A percentile compares a stretch with the other conserved stretches of the same genome.
Conservation (phyloP, 2,329 filamentous ascomycete species). For the Ceratocystiopsis sp. region DNA sequence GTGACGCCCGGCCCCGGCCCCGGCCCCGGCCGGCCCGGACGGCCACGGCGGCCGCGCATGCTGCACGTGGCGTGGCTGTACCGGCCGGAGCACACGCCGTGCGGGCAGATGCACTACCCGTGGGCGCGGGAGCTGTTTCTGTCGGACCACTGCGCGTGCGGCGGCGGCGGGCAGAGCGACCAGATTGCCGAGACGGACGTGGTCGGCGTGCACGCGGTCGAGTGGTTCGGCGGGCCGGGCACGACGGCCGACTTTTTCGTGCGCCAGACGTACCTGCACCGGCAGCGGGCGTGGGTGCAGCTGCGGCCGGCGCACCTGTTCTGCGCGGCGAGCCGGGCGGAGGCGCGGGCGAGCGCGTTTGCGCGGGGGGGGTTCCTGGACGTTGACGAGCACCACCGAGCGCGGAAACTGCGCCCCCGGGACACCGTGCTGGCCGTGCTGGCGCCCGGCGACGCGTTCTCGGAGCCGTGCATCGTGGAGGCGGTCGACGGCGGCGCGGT, state of each 20-base stretch:
- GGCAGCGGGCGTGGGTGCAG: conserved; percentile 44
- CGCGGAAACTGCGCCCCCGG: conserved; percentile 26
- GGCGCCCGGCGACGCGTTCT: conserved; percentile 15
- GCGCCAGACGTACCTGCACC: conserved; percentile 48
- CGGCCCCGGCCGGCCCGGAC: conserved; percentile 10
- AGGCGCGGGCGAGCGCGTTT: neutral
- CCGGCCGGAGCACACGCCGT: conserved; percentile 51
- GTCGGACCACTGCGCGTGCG: conserved; percentile 59
- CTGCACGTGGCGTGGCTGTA: conserved; percentile 64
- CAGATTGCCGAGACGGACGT: conserved; percentile 39
- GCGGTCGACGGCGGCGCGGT: conserved; percentile 13
- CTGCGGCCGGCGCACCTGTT: conserved; percentile 35
- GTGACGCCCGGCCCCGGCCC: no score
- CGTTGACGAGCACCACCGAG: no score
- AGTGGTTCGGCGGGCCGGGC: conserved; percentile 35
- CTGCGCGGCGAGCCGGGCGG: conserved; percentile 23
- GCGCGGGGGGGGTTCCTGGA: neutral
- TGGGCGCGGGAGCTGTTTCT: conserved; percentile 59
- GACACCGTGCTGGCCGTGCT: conserved; percentile 40
- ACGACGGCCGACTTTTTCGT: conserved; percentile 42
- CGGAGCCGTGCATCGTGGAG: conserved; percentile 47
- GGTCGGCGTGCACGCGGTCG: conserved; percentile 36
- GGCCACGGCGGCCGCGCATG: conserved; percentile 18
- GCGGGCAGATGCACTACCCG: conserved; percentile 49
- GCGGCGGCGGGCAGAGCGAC: conserved; percentile 22